A percentile compares a stretch with the other conserved stretches of the same genome.
phyloP scores from a whole-genome alignment of 164 flowering plant species.

The Stephania yunnanensis region DNA sequence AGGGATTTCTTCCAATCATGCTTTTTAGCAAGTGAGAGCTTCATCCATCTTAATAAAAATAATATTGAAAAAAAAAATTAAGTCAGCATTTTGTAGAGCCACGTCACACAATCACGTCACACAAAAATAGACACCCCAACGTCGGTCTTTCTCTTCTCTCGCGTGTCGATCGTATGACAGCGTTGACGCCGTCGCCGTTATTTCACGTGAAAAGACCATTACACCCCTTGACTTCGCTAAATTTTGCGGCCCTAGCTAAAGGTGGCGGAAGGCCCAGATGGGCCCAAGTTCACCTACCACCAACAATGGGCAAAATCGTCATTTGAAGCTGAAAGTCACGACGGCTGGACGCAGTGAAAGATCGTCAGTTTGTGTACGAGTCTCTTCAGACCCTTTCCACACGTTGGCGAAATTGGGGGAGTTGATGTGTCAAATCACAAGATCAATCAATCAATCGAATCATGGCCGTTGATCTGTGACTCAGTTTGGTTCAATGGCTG shows the following conservation, averaged over 20 bases:
- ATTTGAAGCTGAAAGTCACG: background rate
- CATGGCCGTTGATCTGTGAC: background rate
- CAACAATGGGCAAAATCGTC: background rate
- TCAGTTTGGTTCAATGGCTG: background rate
- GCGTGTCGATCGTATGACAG: background rate
- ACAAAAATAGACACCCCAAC: background rate
- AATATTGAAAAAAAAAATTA: background rate
- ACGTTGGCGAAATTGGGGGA: background rate
- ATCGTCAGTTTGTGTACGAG: background rate
- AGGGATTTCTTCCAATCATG: no score
- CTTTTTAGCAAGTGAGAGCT: no score
- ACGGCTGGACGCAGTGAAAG: background rate
- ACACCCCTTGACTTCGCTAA: background rate
- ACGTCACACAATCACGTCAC: background rate
- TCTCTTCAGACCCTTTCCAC: background rate
- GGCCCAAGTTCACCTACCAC: background rate
- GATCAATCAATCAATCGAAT: background rate
- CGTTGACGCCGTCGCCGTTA: constrained; percentile 1
- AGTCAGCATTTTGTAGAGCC: background rate
- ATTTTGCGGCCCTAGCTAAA: background rate
- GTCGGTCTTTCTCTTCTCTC: background rate
- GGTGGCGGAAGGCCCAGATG: background rate
- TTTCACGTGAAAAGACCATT: background rate
- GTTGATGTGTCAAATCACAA: background rate
- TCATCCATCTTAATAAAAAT: no score